These are phyloP conservation scores for Chiua sp. DNA, from an alignment of 1,284 basidiomycete genomes.

Conservation along the genomic window DNA sequence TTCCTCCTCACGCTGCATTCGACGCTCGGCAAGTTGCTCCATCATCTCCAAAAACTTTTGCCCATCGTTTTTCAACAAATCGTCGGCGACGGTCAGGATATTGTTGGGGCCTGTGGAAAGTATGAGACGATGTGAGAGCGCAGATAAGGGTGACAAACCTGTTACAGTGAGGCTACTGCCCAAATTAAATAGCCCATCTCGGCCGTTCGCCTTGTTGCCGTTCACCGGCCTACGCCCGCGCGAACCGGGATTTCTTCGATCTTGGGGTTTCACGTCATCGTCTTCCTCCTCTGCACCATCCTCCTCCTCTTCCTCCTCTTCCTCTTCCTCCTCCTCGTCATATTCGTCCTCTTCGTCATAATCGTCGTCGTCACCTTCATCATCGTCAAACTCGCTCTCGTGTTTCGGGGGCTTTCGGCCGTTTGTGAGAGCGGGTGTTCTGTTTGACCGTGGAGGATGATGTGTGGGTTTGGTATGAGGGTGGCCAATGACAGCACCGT, in stretches of 20 bases:
- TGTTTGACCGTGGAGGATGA: conserved; percentile 43
- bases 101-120: conserved; percentile 67
- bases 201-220: conserved; percentile 47
- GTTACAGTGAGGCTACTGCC: conserved; percentile 84
- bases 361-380: conserved; percentile 62
- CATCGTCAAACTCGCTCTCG: conserved; percentile 71
- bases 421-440: conserved; percentile 44
- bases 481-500: conserved; percentile 80
- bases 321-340: conserved; percentile 68
- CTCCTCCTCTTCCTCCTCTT: conserved; percentile 70
- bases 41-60: conserved; percentile 99
- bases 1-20: conserved; percentile 93
- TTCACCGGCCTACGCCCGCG: conserved; percentile 43
- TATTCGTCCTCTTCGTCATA: conserved; percentile 65
- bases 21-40: conserved; percentile 96
- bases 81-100: conserved; percentile 98
- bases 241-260: conserved; percentile 39
- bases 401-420: conserved; percentile 54
- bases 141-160: conserved; percentile 54
- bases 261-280: conserved; percentile 48
- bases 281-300: conserved; percentile 67
- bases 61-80: conserved; percentile 97
- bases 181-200: conserved; percentile 78
- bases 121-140: conserved; percentile 11
- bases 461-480: conserved; percentile 48